phyloP scores from a whole-genome alignment of 2,329 filamentous ascomycete species.

The Penicillium hesseltinei region DNA sequence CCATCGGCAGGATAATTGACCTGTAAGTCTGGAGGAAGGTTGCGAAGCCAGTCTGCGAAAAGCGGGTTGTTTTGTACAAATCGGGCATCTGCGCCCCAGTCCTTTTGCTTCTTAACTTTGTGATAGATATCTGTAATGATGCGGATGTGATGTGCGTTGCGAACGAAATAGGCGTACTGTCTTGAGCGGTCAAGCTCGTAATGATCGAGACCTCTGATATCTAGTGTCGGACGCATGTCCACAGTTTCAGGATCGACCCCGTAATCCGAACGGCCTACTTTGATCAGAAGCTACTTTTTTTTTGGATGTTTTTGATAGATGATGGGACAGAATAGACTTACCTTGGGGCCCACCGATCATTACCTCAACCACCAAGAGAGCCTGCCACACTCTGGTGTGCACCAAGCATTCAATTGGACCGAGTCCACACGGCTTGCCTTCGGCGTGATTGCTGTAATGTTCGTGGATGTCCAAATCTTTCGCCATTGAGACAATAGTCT shows the following conservation, averaged over 20 bases:
- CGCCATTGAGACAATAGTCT: slow-evolving; percentile 87
- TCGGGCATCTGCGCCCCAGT: slow-evolving; percentile 83
- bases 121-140: slow-evolving; percentile 73
- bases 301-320: not conserved
- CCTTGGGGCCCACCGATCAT: slow-evolving; percentile 95
- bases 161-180: slow-evolving; percentile 78
- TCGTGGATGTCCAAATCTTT: slow-evolving; percentile 89
- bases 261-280: slow-evolving; percentile 71
- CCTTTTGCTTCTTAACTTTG: slow-evolving; percentile 70
- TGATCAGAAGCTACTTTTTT: slow-evolving; percentile 15
- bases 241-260: slow-evolving; percentile 72
- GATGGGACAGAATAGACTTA: slow-evolving; percentile 38
- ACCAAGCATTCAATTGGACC: slow-evolving; percentile 73
- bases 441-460: slow-evolving; percentile 75
- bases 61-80: slow-evolving; percentile 76
- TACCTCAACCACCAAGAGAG: slow-evolving; percentile 77
- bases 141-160: slow-evolving; percentile 74
- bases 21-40: slow-evolving; percentile 74
- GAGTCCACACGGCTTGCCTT: slow-evolving; percentile 68
- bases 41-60: slow-evolving; percentile 72
- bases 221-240: slow-evolving; percentile 67
- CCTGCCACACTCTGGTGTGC: slow-evolving; percentile 87
- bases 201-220: slow-evolving; percentile 66
- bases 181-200: slow-evolving; percentile 75
- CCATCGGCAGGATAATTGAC: slow-evolving; percentile 75